phyloP scores from a whole-genome alignment of 73 alveolate species.

The Tetrahymena thermophila region DNA sequence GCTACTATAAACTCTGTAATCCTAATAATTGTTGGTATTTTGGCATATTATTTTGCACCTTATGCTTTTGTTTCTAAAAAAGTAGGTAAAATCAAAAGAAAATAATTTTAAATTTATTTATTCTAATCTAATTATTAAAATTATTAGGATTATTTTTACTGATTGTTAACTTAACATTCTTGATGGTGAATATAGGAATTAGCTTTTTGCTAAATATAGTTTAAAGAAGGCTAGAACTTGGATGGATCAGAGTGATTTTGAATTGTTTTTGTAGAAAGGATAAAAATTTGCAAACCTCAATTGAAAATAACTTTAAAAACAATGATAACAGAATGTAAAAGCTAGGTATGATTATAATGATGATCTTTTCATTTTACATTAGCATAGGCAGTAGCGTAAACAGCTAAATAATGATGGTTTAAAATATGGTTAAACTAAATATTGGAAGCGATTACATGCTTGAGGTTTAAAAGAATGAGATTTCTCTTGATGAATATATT shows the following conservation, averaged over 20 bases:
- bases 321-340: neutral
- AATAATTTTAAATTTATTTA: neutral
- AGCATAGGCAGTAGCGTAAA: neutral
- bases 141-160: neutral
- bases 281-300: neutral
- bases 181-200: neutral
- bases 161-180: neutral
- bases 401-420: neutral
- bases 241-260: neutral
- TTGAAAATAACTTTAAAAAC: neutral
- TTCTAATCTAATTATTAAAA: neutral
- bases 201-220: neutral
- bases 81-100: neutral
- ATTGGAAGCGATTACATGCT: neutral
- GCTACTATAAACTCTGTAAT: neutral
- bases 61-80: neutral
- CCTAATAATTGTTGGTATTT: neutral
- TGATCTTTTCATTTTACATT: neutral
- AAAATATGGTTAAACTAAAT: neutral
- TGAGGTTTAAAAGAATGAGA: neutral
- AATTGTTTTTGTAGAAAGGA: neutral
- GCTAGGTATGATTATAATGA: neutral
- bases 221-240: neutral
- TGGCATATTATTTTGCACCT: neutral
- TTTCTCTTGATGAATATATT: neutral